A percentile compares a stretch with the other conserved stretches of the same genome.
These are phyloP conservation scores for Punica granatum DNA, from an alignment of 345 rosid species.

Conservation along the genomic window DNA sequence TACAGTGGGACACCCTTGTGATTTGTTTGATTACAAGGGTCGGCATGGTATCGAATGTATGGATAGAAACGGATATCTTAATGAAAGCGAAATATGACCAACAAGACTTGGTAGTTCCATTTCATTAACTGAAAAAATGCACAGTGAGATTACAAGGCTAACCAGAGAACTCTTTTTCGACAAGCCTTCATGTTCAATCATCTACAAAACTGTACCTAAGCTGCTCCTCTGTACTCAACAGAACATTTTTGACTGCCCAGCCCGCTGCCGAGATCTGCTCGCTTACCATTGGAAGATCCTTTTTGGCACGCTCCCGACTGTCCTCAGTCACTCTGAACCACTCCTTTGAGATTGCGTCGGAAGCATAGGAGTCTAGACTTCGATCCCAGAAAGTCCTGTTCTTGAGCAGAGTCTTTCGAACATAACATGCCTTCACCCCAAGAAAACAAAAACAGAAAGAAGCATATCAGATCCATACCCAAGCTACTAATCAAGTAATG, in stretches of 20 bases:
- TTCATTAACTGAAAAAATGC: no score
- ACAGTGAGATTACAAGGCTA: no score
- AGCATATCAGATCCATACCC: not conserved
- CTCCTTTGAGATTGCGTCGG: constrained; percentile 17
- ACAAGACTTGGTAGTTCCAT: not conserved
- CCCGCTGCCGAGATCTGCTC: constrained; percentile 48
- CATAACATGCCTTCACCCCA: constrained; percentile 41
- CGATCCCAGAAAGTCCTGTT: constrained; percentile 24
- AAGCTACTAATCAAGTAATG: no score
- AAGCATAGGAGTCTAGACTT: constrained; percentile 8
- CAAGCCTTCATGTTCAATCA: constrained; percentile 24
- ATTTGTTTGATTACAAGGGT: not conserved
- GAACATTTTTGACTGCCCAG: constrained; percentile 64
- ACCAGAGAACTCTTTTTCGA: no score
- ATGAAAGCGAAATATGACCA: not conserved
- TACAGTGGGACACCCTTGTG: not conserved
- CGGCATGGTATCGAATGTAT: not conserved
- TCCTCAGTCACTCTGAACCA: constrained; percentile 39
- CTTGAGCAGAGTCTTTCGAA: constrained; percentile 31
- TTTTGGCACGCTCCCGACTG: constrained; percentile 27
- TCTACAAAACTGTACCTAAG: constrained; percentile 48
- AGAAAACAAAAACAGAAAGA: not conserved
- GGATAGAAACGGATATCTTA: not conserved
- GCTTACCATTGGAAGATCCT: constrained; percentile 21
- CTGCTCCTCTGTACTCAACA: constrained; percentile 54